These are phyloP conservation scores for Dactylis glomerata DNA, from an alignment of 176 grass and related monocot genomes.

Conservation along the genomic window DNA sequence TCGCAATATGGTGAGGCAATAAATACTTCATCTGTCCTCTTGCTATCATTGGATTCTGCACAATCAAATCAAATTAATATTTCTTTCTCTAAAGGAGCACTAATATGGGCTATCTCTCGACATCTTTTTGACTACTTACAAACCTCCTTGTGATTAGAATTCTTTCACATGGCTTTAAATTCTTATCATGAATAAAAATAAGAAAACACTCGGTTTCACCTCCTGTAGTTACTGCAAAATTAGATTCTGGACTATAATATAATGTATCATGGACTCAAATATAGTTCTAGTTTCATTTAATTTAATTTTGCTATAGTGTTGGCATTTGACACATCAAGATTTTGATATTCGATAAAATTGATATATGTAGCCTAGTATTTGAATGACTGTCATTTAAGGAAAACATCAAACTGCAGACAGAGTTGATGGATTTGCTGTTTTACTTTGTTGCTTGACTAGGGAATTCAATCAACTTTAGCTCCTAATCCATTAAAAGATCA, in stretches of 20 bases:
- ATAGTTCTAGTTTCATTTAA: background rate
- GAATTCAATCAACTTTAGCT: slow-evolving; percentile 7
- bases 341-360: background rate
- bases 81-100: background rate
- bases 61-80: slow-evolving; percentile 12
- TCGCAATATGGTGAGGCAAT: slow-evolving; percentile 60
- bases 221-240: background rate
- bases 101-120: background rate
- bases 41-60: background rate
- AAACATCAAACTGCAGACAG: background rate
- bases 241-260: background rate
- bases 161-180: background rate
- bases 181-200: background rate
- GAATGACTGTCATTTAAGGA: background rate
- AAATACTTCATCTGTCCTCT: background rate
- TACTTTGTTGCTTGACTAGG: background rate
- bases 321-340: background rate
- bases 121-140: background rate
- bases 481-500: background rate
- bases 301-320: background rate
- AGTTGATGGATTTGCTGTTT: background rate
- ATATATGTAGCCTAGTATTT: background rate
- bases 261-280: background rate
- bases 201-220: background rate
- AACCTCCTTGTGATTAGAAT: background rate